Conservation (phyloP, 2,329 filamentous ascomycete genomes). For the Ophiostoma pallidulum region DNA sequence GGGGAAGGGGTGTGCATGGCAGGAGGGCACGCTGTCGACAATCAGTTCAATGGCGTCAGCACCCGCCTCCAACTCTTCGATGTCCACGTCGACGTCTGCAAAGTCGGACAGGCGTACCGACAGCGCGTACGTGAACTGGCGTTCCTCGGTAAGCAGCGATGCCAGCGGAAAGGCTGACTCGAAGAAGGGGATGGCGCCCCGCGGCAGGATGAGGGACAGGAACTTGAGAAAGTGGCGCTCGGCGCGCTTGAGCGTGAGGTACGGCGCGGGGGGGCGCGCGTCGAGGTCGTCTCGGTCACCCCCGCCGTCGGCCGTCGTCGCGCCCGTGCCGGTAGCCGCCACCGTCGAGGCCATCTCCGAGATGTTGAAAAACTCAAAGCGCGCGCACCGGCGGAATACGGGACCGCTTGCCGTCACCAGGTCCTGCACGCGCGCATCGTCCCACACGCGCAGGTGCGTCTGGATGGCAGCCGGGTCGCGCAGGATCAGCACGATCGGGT, state of each 20-base stretch:
- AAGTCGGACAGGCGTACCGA: constrained; percentile 46
- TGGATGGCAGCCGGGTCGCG: constrained; percentile 55
- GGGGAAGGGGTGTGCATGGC: constrained; percentile 17
- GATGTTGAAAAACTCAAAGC: constrained; percentile 63
- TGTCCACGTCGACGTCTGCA: constrained; percentile 39
- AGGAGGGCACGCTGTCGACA: constrained; percentile 44
- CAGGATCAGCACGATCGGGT: constrained; percentile 61
- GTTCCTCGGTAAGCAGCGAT: constrained; percentile 47
- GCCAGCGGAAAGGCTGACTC: constrained; percentile 51
- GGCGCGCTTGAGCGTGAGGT: constrained; percentile 48
- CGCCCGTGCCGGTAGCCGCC: constrained; percentile 14
- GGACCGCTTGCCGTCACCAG: constrained; percentile 45
- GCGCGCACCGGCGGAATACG: constrained; percentile 53
- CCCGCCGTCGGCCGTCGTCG: constrained; percentile 6
- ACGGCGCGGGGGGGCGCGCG: constrained; percentile 30
- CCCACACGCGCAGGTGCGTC: constrained; percentile 35
- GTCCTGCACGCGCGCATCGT: constrained; percentile 39
- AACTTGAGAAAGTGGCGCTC: constrained; percentile 52
- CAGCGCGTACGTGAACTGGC: constrained; percentile 51
- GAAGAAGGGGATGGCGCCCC: constrained; percentile 40
- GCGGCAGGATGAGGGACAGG: constrained; percentile 47
- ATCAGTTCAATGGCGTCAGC: constrained; percentile 51
- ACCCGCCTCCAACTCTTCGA: constrained; percentile 44
- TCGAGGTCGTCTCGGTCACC: neutral
- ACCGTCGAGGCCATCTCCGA: constrained; percentile 27